Evolutionary conservation across 495 filamentous ascomycete species (phyloP).

Genomic region (Neurospora hispaniola): DNA sequence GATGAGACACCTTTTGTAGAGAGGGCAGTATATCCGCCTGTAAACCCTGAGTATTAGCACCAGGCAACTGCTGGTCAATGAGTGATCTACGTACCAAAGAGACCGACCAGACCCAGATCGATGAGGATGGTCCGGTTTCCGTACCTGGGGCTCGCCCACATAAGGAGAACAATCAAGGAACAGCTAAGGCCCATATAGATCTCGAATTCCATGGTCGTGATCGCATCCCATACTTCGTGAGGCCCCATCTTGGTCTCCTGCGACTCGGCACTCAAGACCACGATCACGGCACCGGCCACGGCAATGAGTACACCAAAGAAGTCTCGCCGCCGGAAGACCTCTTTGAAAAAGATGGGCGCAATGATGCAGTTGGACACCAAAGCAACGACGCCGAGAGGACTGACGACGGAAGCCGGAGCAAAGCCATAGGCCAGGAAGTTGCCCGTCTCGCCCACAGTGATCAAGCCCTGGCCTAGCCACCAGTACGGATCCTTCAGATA

Average conservation of each 20-base stretch:
- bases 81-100: constrained; percentile 59
- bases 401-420: constrained; percentile 97
- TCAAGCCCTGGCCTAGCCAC: constrained; percentile 87
- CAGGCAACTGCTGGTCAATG: neutral
- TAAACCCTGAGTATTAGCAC: constrained; percentile 18
- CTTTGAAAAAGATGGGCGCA: constrained; percentile 85
- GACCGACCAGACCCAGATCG: constrained; percentile 81
- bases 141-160: constrained; percentile 73
- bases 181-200: constrained; percentile 73
- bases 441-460: constrained; percentile 85
- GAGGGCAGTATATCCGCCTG: constrained; percentile 88
- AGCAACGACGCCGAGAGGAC: constrained; percentile 87
- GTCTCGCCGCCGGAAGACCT: constrained; percentile 76
- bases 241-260: constrained; percentile 87
- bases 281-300: constrained; percentile 77
- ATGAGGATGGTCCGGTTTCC: constrained; percentile 80
- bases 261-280: constrained; percentile 84
- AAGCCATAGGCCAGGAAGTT: constrained; percentile 98
- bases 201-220: constrained; percentile 83
- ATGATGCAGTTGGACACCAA: constrained; percentile 94
- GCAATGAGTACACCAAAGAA: constrained; percentile 79
- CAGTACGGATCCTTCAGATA: constrained; percentile 90
- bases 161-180: constrained; percentile 58
- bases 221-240: constrained; percentile 79
- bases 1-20: constrained; percentile 96